phyloP scores from a whole-genome alignment of 2,329 filamentous ascomycete species.

The Cercospora zeae-maydis region DNA sequence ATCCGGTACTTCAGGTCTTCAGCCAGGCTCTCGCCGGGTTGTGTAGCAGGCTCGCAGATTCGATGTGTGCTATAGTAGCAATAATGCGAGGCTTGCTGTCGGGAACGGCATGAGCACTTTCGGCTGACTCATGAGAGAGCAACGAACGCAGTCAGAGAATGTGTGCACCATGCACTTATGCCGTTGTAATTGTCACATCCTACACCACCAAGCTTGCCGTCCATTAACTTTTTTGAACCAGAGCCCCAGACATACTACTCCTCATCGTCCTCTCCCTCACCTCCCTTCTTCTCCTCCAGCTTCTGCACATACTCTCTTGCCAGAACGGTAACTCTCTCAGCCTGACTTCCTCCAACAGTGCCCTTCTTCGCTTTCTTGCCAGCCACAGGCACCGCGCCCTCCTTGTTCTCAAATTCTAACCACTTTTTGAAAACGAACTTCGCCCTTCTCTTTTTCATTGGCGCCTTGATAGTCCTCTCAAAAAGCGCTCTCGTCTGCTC shows the following conservation, averaged over 20 bases:
- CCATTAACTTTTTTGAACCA: neutral
- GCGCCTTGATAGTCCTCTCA: constrained; percentile 64
- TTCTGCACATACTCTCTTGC: constrained; percentile 67
- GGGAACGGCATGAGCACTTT: neutral
- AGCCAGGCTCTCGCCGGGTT: neutral
- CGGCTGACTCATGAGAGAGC: too few species aligned
- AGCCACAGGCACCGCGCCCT: constrained; percentile 52
- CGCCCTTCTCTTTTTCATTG: constrained; percentile 76
- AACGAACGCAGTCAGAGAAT: neutral
- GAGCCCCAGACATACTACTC: constrained; percentile 1
- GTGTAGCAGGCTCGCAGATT: too few species aligned
- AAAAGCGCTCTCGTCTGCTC: constrained; percentile 63
- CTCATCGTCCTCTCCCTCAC: constrained; percentile 28
- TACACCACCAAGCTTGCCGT: neutral
- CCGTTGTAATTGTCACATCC: neutral
- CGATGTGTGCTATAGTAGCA: neutral
- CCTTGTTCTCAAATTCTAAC: constrained; percentile 76
- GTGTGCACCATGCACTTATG: neutral
- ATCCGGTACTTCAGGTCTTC: neutral
- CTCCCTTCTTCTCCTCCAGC: constrained; percentile 33
- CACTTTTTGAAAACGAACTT: constrained; percentile 89
- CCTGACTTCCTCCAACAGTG: constrained; percentile 37
- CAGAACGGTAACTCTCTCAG: constrained; percentile 66
- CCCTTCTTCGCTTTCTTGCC: constrained; percentile 46
- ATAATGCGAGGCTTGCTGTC: too few species aligned